Evolutionary conservation across 257 asterid species (phyloP).

Genomic region (Solanum sitiens): DNA sequence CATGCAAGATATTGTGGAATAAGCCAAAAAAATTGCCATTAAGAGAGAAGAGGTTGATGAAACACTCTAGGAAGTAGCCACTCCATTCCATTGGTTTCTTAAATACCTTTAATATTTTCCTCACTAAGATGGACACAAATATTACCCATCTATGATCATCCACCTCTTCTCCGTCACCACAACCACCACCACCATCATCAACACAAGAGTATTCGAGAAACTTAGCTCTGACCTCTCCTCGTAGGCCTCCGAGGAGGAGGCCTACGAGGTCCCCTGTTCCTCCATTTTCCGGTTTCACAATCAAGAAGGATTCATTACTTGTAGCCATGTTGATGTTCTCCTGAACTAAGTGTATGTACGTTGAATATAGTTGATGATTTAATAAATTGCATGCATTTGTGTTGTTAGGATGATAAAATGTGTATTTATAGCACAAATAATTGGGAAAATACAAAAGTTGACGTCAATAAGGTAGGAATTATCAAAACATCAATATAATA

Average conservation of each 20-base stretch:
- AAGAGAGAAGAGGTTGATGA: conserved; percentile 61
- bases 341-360: neutral
- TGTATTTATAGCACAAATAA: neutral
- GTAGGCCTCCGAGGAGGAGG: conserved; percentile 30
- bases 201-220: conserved; percentile 26
- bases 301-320: conserved; percentile 22
- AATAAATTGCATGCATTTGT: neutral
- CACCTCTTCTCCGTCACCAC: conserved; percentile 11
- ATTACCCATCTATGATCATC: conserved; percentile 68
- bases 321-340: neutral
- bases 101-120: conserved; percentile 45
- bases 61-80: conserved; percentile 58
- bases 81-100: conserved; percentile 67
- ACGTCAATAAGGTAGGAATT: neutral
- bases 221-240: conserved; percentile 31
- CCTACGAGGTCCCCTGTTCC: conserved; percentile 51
- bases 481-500: neutral
- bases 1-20: conserved; percentile 30
- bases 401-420: neutral
- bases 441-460: neutral
- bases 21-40: conserved; percentile 56
- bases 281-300: conserved; percentile 53
- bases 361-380: neutral
- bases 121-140: conserved; percentile 50
- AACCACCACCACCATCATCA: neutral